phyloP scores from a whole-genome alignment of 2,329 filamentous ascomycete genomes.

The Fusarium albidum region DNA sequence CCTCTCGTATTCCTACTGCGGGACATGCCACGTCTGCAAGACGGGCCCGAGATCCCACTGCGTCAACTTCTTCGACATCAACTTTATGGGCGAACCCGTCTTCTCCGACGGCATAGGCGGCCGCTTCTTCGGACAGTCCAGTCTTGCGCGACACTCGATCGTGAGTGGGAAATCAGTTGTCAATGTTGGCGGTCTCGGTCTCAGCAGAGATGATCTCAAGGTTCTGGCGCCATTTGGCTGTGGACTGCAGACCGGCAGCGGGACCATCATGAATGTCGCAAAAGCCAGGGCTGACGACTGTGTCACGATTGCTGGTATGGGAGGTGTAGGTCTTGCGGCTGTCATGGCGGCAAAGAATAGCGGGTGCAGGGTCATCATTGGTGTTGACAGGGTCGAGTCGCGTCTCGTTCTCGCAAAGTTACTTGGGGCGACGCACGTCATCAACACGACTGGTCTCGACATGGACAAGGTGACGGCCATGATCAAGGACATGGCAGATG shows the following conservation, averaged over 20 bases:
- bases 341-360: conserved; percentile 44
- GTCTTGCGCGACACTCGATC: conserved; percentile 43
- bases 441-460: conserved; percentile 34
- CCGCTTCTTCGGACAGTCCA: conserved; percentile 48
- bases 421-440: conserved; percentile 46
- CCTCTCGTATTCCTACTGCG: conserved; percentile 50
- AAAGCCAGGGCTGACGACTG: conserved; percentile 34
- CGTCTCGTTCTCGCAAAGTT: conserved; percentile 42
- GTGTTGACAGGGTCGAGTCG: conserved; percentile 39
- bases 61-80: conserved; percentile 54
- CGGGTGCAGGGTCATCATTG: conserved; percentile 41
- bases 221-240: conserved; percentile 47
- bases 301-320: conserved; percentile 46
- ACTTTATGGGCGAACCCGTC: conserved; percentile 49
- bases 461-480: conserved; percentile 37
- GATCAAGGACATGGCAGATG: conserved; percentile 51
- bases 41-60: conserved; percentile 57
- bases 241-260: conserved; percentile 48
- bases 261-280: conserved; percentile 46
- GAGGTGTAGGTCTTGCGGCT: conserved; percentile 46
- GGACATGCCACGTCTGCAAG: conserved; percentile 56
- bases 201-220: conserved; percentile 39
- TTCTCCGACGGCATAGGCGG: conserved; percentile 24
- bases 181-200: conserved; percentile 33
- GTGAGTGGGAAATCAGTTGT: conserved; percentile 44